A percentile compares a stretch with the other conserved stretches of the same genome.
Evolutionary conservation across 371 early-diverging fungal genomes (phyloP).

Genomic region (Apophysomyces ossiformis): DNA sequence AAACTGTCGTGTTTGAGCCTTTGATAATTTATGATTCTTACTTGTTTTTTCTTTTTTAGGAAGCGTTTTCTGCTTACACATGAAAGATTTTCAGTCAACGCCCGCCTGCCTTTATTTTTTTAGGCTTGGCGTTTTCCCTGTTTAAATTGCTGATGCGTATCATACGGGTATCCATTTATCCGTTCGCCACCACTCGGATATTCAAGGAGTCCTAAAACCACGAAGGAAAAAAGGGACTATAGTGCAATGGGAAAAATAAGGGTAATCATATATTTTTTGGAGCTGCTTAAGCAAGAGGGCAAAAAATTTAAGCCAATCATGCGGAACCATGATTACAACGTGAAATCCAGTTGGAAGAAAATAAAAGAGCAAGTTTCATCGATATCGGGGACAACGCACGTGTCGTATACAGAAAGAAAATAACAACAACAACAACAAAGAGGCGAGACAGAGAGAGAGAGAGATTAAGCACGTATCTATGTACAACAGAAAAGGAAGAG

Average conservation of each 20-base stretch:
- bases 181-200: neutral
- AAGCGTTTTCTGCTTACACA: neutral
- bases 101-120: neutral
- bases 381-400: neutral
- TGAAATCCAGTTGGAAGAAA: slow-evolving; percentile 5
- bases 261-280: no score
- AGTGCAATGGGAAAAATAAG: neutral
- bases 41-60: neutral
- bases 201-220: neutral
- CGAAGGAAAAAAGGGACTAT: neutral
- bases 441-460: neutral
- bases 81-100: neutral
- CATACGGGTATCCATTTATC: slow-evolving; percentile 6
- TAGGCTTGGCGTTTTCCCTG: neutral
- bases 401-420: slow-evolving; percentile 12
- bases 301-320: slow-evolving; percentile 6
- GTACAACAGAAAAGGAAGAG: neutral
- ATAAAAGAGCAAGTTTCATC: neutral
- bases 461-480: neutral
- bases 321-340: slow-evolving; percentile 1
- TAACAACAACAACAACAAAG: neutral
- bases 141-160: neutral
- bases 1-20: neutral
- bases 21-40: neutral
- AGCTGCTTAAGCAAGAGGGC: neutral